These are phyloP conservation scores for Stropharia rugosoannulata DNA, from an alignment of 768 basidiomycete genomes.

Conservation along the genomic window DNA sequence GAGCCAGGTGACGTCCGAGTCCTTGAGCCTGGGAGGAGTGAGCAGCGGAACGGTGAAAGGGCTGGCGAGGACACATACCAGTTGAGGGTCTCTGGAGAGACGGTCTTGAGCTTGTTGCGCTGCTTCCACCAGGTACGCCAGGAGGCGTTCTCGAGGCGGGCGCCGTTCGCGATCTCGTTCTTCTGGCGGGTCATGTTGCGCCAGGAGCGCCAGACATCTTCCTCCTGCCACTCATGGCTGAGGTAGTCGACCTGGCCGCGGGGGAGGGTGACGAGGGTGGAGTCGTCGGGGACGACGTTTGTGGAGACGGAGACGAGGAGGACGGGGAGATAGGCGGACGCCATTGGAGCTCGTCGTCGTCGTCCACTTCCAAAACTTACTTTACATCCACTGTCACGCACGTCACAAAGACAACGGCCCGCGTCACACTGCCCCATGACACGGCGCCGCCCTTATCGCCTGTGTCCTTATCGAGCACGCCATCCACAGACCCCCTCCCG, in stretches of 20 bases:
- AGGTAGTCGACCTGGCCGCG: conserved; percentile 98
- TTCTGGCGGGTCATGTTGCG: conserved; percentile 97
- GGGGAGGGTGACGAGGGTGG: conserved; percentile 78
- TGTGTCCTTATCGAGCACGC: too few relatives aligned
- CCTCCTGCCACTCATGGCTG: conserved; percentile 95
- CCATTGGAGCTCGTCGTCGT: not conserved
- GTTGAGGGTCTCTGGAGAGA: conserved; percentile 96
- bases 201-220: conserved; percentile 99
- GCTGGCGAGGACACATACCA: conserved; percentile 62
- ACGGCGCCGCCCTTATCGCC: too few relatives aligned
- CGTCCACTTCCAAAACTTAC: not conserved
- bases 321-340: conserved; percentile 64
- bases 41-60: conserved; percentile 53
- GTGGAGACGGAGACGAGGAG: conserved; percentile 63
- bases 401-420: too few relatives aligned
- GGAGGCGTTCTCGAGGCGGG: conserved; percentile 93
- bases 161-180: conserved; percentile 95
- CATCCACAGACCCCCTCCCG: too few relatives aligned
- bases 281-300: conserved; percentile 69
- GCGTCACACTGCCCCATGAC: too few relatives aligned
- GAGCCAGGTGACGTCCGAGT: conserved; percentile 98
- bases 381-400: not conserved
- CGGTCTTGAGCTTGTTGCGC: conserved; percentile 91
- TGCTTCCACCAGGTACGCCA: conserved; percentile 99
- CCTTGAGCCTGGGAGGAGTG: conserved; percentile 78